Percentiles rank a stretch among this genome's conserved stretches.
Conservation (phyloP, 768 basidiomycete genomes). For the Suillus tomentosus region DNA sequence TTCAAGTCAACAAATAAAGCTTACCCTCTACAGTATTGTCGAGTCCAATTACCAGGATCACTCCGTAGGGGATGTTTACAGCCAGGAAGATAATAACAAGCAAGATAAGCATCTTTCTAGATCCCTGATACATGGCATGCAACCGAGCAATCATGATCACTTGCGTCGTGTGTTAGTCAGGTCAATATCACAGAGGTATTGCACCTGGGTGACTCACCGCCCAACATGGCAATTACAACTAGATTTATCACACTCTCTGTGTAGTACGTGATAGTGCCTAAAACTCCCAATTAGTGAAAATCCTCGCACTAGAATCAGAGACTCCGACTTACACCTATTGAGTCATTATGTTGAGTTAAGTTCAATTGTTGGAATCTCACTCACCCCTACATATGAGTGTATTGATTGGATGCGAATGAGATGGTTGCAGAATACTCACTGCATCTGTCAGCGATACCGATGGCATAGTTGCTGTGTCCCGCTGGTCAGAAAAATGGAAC, state of each 20-base stretch:
- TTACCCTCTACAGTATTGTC: too few relatives aligned
- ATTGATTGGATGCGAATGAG: too few relatives aligned
- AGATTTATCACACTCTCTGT: fast-evolving
- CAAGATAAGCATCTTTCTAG: too few relatives aligned
- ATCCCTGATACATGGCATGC: too few relatives aligned
- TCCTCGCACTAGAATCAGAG: background rate
- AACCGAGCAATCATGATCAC: too few relatives aligned
- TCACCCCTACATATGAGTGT: background rate
- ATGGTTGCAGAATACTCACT: background rate
- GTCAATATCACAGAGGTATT: background rate
- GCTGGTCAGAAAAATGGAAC: background rate
- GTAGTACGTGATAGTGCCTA: background rate
- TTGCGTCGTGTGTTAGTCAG: too few relatives aligned
- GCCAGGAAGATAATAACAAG: too few relatives aligned
- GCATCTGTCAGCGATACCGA: background rate
- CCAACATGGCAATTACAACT: background rate
- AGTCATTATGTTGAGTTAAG: background rate
- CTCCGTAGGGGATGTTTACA: too few relatives aligned
- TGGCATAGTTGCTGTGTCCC: background rate
- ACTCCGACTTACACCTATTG: background rate
- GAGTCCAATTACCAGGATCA: fast-evolving
- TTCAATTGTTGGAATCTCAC: background rate
- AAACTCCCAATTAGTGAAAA: background rate
- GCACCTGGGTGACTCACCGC: background rate
- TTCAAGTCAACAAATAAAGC: too few relatives aligned